These are phyloP conservation scores for Eleusine indica DNA, from an alignment of 176 grass and related monocot genomes.

Conservation along the genomic window DNA sequence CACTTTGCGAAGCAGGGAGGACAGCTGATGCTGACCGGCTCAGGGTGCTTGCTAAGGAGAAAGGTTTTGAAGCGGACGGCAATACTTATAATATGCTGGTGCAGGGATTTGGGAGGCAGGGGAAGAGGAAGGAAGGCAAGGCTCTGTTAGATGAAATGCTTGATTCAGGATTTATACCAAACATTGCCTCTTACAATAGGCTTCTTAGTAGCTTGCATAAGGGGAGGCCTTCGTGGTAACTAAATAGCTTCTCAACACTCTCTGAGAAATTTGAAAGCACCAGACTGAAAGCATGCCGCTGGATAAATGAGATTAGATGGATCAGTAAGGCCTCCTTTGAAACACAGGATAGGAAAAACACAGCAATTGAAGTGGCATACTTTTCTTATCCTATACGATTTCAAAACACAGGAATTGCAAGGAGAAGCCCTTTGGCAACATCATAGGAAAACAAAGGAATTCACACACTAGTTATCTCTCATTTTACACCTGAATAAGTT, in stretches of 20 bases:
- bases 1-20: conserved; percentile 57
- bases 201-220: conserved; percentile 57
- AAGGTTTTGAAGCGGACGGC: conserved; percentile 57
- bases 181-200: conserved; percentile 73
- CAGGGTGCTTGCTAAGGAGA: conserved; percentile 53
- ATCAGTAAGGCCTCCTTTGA: not conserved
- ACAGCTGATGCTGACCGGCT: conserved; percentile 54
- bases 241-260: not conserved
- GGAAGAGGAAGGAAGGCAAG: conserved; percentile 63
- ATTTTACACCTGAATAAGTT: too few species aligned
- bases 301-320: not conserved
- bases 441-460: too few species aligned
- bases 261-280: not conserved
- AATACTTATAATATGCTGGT: conserved; percentile 62
- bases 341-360: too few species aligned
- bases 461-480: too few species aligned
- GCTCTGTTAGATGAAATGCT: conserved; percentile 80
- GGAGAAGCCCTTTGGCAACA: too few species aligned
- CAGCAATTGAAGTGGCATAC: too few species aligned
- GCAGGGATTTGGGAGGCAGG: conserved; percentile 72
- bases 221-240: not conserved
- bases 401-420: too few species aligned
- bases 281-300: not conserved
- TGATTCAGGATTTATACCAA: conserved; percentile 74
- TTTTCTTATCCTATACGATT: too few species aligned